Evolutionary conservation across 148 eudicot genomes (phyloP).

Genomic region (Polygonum aviculare): DNA sequence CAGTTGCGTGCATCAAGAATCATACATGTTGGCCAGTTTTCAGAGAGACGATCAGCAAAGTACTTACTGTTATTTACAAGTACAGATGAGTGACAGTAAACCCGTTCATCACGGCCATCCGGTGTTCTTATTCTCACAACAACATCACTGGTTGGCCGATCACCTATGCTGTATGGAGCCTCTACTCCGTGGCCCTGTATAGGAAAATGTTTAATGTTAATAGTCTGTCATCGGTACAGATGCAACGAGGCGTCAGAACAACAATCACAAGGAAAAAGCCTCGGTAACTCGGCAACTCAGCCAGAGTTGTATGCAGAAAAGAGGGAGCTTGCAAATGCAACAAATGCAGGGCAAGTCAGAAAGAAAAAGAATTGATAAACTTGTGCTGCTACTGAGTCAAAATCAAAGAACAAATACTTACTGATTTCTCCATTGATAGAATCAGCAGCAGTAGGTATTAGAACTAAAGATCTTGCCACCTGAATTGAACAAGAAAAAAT

Average conservation of each 20-base stretch:
- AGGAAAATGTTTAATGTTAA: not conserved
- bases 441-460: conserved; percentile 3
- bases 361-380: not conserved
- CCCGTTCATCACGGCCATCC: conserved; percentile 81
- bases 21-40: conserved; percentile 90
- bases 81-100: conserved; percentile 77
- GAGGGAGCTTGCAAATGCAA: not conserved
- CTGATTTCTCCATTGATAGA: conserved; percentile 26
- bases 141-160: conserved; percentile 80
- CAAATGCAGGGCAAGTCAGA: not conserved
- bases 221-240: not conserved
- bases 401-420: conserved; percentile 14
- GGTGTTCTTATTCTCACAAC: conserved; percentile 74
- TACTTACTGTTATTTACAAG: conserved; percentile 69
- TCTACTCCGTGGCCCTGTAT: conserved; percentile 34
- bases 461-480: conserved; percentile 1
- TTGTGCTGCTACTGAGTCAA: not conserved
- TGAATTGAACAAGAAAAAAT: not conserved
- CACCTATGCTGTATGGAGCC: conserved; percentile 44
- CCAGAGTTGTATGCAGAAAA: not conserved
- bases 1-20: conserved; percentile 89
- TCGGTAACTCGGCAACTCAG: no score
- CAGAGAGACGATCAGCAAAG: conserved; percentile 87
- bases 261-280: not conserved
- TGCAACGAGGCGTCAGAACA: not conserved